Base-by-base conservation (phyloP, 176 grass and related monocot genomes). In the Cenchrus americanus region DNA sequence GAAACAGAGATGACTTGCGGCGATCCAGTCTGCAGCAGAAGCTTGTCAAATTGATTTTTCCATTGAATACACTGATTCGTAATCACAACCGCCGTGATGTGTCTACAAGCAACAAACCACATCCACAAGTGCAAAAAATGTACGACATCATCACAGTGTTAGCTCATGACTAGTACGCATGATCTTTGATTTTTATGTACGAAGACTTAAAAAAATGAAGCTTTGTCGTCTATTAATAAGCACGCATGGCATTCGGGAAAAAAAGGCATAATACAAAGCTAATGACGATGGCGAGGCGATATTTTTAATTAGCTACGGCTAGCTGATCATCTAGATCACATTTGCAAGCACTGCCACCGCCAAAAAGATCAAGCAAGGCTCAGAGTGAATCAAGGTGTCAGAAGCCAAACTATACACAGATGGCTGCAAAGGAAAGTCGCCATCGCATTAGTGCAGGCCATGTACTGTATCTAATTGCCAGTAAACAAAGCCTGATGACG, bases 251-350 rank as follows among this genome's bases (percentile, higher is more conserved):
- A 30, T 30, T 30, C 27, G 27, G 27, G 27, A 30, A 30, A 30
- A 30, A 30, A 30, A 30, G 27, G 27, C 27, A 76, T 46, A 62
- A 52, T 64, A 64, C 4, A 84, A 73, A 59, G 27, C 24, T 54
- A 58, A 67, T 5, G 48, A 21, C 8, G 12, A 74, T 2, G 19
- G 40, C 10, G 1, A 58, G 50, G 21, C 26, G 57, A 54, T 73
- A 73, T 42, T 79, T 83, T 76, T 27, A n/a, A n/a, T n/a, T n/a
- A 14, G 22, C 34, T 21, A 37, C 32, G 24, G 37, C 37, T 30
- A 68, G 72, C 8, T 21, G 48, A 59, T 43, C 66, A 59, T 43
- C 66, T 48, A 66, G 50, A 74, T 64, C 80, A 48, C 49, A 48
- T 37, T 37, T 47, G 48, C 2, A 27, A 67, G 48, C 61, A 59